These are phyloP conservation scores for Aristolochia californica DNA, from an alignment of 164 flowering plant genomes.

Conservation along the genomic window DNA sequence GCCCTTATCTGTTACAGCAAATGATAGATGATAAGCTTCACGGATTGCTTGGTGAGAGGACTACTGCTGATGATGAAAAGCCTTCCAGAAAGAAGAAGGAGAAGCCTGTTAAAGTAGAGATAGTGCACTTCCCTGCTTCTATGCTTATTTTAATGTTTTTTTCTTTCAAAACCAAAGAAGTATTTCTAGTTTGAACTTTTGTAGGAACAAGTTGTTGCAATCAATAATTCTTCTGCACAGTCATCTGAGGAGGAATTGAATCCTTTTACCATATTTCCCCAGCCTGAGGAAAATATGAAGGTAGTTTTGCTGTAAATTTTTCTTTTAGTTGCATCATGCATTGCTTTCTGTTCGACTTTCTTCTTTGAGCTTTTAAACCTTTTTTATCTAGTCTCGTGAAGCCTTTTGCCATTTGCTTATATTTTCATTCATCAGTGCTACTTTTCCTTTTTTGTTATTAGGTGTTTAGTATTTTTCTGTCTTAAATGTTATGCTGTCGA, in stretches of 20 bases:
- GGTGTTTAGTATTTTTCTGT: too few species aligned
- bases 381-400: too few species aligned
- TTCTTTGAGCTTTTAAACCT: not conserved
- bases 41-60: constrained; percentile 80
- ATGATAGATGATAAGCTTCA: constrained; percentile 52
- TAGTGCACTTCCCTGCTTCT: constrained; percentile 7
- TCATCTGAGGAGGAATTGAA: constrained; percentile 80
- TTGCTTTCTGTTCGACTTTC: not conserved
- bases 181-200: not conserved
- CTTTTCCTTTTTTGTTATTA: too few species aligned
- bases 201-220: constrained; percentile 10
- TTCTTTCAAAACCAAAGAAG: not conserved
- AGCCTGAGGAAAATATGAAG: constrained; percentile 82
- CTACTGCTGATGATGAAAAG: constrained; percentile 87
- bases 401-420: too few species aligned
- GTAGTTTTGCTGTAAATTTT: constrained; percentile 18
- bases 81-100: constrained; percentile 76
- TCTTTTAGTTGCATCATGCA: not conserved
- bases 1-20: constrained; percentile 33
- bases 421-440: too few species aligned
- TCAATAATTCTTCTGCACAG: constrained; percentile 24
- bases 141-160: not conserved
- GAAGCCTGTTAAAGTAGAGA: constrained; percentile 71
- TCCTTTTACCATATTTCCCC: constrained; percentile 70
- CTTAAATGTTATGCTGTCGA: too few species aligned